Evolutionary conservation across 2,329 filamentous ascomycete species (phyloP).

Genomic region (Thermoascus crustaceus): DNA sequence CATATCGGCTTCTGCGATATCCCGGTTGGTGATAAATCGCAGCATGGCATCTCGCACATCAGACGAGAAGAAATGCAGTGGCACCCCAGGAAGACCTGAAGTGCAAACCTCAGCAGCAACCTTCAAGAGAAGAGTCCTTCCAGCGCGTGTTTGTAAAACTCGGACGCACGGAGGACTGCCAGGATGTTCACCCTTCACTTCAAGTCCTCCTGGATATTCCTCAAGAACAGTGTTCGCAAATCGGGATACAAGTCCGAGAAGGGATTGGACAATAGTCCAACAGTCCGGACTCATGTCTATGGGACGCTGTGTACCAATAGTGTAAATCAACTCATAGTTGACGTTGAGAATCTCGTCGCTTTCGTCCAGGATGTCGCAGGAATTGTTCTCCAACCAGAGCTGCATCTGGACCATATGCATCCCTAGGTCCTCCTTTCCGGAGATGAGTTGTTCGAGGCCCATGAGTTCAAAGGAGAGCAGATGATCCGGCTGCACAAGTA

Average conservation of each 20-base stretch:
- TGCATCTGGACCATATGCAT: conserved; percentile 34
- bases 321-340: conserved; percentile 56
- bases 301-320: conserved; percentile 45
- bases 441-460: conserved; percentile 44
- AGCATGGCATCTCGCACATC: conserved; percentile 24
- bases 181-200: conserved; percentile 25
- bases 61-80: conserved; percentile 31
- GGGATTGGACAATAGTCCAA: conserved; percentile 49
- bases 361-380: conserved; percentile 55
- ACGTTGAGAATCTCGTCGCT: conserved; percentile 55
- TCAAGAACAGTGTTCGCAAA: conserved; percentile 23
- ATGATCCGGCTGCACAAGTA: conserved; percentile 49
- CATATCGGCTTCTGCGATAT: conserved; percentile 25
- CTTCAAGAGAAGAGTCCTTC: conserved; percentile 13
- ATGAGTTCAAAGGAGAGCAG: conserved; percentile 54
- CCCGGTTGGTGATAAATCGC: conserved; percentile 38
- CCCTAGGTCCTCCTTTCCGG: conserved; percentile 21
- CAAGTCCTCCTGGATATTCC: conserved; percentile 33
- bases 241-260: conserved; percentile 41
- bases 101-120: conserved; percentile 35
- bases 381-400: conserved; percentile 36
- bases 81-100: conserved; percentile 38
- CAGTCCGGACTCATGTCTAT: conserved; percentile 48
- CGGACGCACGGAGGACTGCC: conserved; percentile 44
- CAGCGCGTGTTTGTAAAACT: conserved; percentile 38